These are phyloP conservation scores for Microbotryum saponariae DNA, from an alignment of 1,284 basidiomycete genomes.

Conservation along the genomic window DNA sequence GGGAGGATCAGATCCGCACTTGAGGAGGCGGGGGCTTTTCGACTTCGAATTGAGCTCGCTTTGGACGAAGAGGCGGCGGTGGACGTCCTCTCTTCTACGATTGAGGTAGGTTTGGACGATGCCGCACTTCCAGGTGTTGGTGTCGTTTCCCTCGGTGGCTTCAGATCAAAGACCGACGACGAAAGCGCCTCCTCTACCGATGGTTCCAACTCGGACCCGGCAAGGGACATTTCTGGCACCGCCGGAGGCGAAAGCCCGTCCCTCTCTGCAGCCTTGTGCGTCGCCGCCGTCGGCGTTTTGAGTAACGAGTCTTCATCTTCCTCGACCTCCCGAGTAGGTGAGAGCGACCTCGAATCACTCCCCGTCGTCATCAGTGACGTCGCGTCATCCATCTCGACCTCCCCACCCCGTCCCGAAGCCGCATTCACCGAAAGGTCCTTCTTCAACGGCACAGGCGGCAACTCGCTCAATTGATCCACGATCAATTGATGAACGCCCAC, in stretches of 20 bases:
- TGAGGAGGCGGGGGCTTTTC: constrained; percentile 13
- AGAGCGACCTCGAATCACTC: constrained; percentile 13
- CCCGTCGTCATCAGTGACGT: constrained; percentile 10
- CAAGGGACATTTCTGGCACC: constrained; percentile 18
- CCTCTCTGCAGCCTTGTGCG: constrained; percentile 3
- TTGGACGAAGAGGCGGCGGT: constrained; percentile 18
- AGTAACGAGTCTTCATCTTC: constrained; percentile 14
- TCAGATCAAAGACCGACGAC: not conserved
- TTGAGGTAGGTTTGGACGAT: not conserved
- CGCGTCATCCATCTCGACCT: constrained; percentile 37
- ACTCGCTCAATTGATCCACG: constrained; percentile 51
- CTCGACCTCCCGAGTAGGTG: constrained; percentile 8
- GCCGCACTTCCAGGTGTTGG: not conserved
- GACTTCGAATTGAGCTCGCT: constrained; percentile 12
- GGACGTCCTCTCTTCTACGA: too few relatives aligned
- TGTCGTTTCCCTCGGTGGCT: not conserved
- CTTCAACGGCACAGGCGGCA: constrained; percentile 38
- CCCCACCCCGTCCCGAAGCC: constrained; percentile 9
- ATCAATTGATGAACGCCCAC: constrained; percentile 75
- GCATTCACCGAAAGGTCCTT: constrained; percentile 23
- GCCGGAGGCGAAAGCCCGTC: not conserved
- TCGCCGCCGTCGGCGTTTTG: constrained; percentile 4
- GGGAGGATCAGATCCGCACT: constrained; percentile 70
- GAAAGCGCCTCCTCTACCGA: not conserved
- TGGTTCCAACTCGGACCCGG: not conserved